Conservation (phyloP, 2,329 filamentous ascomycete species). For the Magnaporthiopsis incrustans region DNA sequence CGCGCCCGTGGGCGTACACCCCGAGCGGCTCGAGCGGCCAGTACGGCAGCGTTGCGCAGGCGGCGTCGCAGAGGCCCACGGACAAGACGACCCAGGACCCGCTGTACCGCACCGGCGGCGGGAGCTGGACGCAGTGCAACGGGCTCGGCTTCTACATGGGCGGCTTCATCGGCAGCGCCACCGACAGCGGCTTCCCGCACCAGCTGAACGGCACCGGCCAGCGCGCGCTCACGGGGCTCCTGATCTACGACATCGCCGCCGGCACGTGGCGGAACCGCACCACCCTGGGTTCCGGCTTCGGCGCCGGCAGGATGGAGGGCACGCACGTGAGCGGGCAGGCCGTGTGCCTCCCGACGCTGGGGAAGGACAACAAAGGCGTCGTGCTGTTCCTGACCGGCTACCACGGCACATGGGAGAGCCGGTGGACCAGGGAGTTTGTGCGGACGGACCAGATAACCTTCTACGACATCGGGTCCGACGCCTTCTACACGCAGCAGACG, state of each 20-base stretch:
- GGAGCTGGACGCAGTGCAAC: constrained; percentile 2
- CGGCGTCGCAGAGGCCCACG: neutral
- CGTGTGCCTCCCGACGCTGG: constrained; percentile 1
- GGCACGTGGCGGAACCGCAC: neutral
- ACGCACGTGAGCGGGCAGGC: neutral
- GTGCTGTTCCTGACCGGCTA: neutral
- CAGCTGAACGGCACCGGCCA: no score
- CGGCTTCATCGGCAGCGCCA: neutral
- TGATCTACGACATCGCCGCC: neutral
- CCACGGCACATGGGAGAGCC: neutral
- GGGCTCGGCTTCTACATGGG: constrained; percentile 1
- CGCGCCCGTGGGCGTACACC: neutral
- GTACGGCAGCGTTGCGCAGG: neutral
- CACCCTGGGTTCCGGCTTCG: neutral
- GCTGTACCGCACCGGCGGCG: neutral
- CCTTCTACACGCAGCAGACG: neutral
- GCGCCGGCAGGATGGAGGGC: neutral
- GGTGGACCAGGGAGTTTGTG: neutral
- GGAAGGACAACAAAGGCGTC: neutral
- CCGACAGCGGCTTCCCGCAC: neutral
- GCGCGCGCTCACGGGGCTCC: neutral
- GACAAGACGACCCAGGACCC: neutral
- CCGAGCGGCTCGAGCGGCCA: neutral
- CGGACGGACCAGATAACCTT: neutral
- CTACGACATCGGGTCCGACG: neutral